Base-by-base conservation (phyloP, 2,329 filamentous ascomycete species). In the Aspergillus quadricinctus region DNA sequence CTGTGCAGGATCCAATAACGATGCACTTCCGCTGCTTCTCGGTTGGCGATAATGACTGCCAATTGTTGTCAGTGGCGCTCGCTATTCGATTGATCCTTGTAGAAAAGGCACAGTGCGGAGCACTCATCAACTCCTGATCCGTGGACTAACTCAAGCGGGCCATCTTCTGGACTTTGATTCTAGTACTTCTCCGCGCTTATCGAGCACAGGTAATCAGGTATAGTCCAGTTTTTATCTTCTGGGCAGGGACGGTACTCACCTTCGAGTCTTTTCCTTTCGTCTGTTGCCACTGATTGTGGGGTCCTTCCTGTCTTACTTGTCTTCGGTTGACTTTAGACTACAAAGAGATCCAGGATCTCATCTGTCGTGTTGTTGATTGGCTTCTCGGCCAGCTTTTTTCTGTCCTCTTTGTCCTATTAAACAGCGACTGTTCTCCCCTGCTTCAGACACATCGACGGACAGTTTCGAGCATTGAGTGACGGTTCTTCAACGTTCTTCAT, bases 261-360 rank as follows among this genome's bases (percentile, higher is more conserved):
- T 52, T 61, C 11, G 50, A 23, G 56, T 53, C 46, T 31, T 50
- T 40, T 50, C 40, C 54, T 35, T 50, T 54, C 31, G 31, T 35
- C 6, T 17, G 31, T 37, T 49, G 58, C 57, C 54, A 59, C 56
- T 59, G 48, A n/a, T 49, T 51, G 56, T 55, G 52, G 53, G 55
- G 43, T 57, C 52, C 52, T 54, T 55, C 53, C 53, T 57, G 48
- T 48, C 53, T 51, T 55, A 27, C 48, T 51, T 56, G 40, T 51
- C 58, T 50, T 54, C 21, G 14, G 21, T 46, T 46, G 53, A 56
- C 52, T 45, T 53, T 27, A 37, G 43, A 56, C 35, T 27, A 56
- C 45, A 37, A 55, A 54, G 56, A 48, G 54, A 58, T 56, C 43
- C 10, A 35, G 58, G 55, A 58, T 55, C 59, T 63, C 63, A 58